These are phyloP conservation scores for Kwoniella sp. DNA, from an alignment of 768 basidiomycete species.

Conservation along the genomic window DNA sequence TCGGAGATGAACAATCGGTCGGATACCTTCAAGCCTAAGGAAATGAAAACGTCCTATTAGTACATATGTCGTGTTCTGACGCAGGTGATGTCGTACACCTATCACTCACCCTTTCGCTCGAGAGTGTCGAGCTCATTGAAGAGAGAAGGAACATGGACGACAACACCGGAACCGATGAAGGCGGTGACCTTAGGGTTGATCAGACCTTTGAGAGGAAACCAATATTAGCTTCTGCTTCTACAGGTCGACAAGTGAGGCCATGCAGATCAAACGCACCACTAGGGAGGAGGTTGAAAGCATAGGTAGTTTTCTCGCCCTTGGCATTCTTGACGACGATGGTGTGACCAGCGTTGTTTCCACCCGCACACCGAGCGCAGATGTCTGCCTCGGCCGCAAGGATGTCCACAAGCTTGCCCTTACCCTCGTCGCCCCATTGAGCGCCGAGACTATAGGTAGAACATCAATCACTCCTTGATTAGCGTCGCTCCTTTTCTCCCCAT, in stretches of 20 bases:
- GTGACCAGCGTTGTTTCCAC: constrained; percentile 98
- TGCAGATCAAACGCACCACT: constrained; percentile 70
- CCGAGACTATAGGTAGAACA: constrained; percentile 48
- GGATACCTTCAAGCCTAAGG: constrained; percentile 77
- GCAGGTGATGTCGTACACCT: neutral
- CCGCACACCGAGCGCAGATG: constrained; percentile 92
- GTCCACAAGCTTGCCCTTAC: constrained; percentile 81
- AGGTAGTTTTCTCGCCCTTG: constrained; percentile 68
- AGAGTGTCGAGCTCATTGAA: constrained; percentile 88
- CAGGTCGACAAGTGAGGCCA: too few species aligned
- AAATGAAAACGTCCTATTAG: too few species aligned
- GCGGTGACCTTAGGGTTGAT: constrained; percentile 83
- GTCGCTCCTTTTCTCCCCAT: neutral
- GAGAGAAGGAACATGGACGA: constrained; percentile 92
- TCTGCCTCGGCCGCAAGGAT: constrained; percentile 87
- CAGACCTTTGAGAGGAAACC: constrained; percentile 63
- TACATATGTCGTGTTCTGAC: too few species aligned
- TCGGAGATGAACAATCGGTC: constrained; percentile 89
- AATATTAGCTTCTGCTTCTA: constrained; percentile 15
- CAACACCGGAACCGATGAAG: constrained; percentile 92
- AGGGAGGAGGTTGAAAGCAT: constrained; percentile 93
- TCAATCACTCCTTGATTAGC: neutral
- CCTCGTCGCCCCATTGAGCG: constrained; percentile 59
- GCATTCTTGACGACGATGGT: constrained; percentile 86
- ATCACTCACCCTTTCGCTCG: constrained; percentile 70